These are phyloP conservation scores for Rhodamnia rubescens DNA, from an alignment of 345 rosid species.

Conservation along the genomic window DNA sequence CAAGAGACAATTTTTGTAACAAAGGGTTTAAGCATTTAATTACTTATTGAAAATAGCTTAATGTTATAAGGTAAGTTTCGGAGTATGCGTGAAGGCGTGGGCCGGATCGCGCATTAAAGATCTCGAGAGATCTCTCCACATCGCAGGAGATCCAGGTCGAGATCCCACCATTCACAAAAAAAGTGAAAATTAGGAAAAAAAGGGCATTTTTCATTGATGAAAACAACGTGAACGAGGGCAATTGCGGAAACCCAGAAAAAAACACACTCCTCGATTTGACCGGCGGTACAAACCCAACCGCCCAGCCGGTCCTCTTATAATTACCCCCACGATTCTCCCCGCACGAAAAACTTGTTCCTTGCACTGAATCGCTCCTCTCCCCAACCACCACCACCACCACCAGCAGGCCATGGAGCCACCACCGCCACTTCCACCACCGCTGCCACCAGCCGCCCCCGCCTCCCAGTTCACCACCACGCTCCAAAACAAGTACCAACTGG, in stretches of 20 bases:
- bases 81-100: too few species aligned
- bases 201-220: background rate
- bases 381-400: background rate
- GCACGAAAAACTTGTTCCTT: background rate
- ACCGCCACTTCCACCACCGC: background rate
- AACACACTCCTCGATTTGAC: background rate
- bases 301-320: background rate
- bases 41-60: too few species aligned
- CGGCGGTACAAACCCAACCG: background rate
- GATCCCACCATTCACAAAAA: background rate
- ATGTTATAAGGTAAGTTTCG: too few species aligned
- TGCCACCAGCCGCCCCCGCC: background rate
- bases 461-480: constrained; percentile 15
- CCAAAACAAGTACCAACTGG: constrained; percentile 57
- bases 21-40: too few species aligned
- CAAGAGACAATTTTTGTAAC: background rate
- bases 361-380: background rate
- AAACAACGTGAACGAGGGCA: background rate
- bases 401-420: background rate
- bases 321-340: background rate
- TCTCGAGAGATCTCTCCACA: too few species aligned
- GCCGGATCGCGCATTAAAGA: too few species aligned
- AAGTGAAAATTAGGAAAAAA: background rate
- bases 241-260: background rate
- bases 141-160: too few species aligned